Evolutionary conservation across 1,139 yeast genomes (phyloP).

Genomic region (Scheffersomyces parashehatae): DNA sequence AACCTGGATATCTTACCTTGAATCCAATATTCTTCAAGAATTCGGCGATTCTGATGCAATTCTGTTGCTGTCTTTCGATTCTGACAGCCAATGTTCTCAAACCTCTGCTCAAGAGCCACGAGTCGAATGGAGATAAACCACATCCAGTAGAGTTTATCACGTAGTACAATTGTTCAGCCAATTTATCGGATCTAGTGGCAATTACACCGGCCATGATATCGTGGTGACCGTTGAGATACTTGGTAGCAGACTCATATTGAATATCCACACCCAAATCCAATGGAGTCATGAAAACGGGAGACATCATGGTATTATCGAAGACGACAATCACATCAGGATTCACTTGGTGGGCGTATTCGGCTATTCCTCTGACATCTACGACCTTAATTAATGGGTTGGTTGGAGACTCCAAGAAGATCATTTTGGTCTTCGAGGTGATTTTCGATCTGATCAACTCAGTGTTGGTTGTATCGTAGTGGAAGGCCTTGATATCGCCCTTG

Average conservation of each 20-base stretch:
- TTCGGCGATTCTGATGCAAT: slow-evolving; percentile 72
- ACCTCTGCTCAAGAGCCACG: slow-evolving; percentile 85
- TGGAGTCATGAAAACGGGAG: slow-evolving; percentile 84
- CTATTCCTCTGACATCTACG: slow-evolving; percentile 69
- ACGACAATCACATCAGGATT: slow-evolving; percentile 75
- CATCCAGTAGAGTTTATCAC: slow-evolving; percentile 89
- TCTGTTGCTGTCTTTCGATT: slow-evolving; percentile 82
- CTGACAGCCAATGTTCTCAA: slow-evolving; percentile 83
- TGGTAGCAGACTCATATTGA: slow-evolving; percentile 91
- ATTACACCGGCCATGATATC: slow-evolving; percentile 94
- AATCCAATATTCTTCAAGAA: slow-evolving; percentile 63
- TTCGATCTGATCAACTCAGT: slow-evolving; percentile 57
- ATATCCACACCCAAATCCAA: slow-evolving; percentile 84
- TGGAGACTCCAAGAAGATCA: slow-evolving; percentile 85
- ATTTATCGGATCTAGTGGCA: slow-evolving; percentile 61
- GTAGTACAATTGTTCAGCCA: slow-evolving; percentile 71
- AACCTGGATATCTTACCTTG: slow-evolving; percentile 83
- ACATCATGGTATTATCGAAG: slow-evolving; percentile 95
- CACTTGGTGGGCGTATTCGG: slow-evolving; percentile 63
- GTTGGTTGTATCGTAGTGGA: slow-evolving; percentile 82
- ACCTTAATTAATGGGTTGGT: slow-evolving; percentile 91
- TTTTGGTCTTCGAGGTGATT: slow-evolving; percentile 55
- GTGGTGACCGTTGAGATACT: slow-evolving; percentile 90
- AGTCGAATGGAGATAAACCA: slow-evolving; percentile 88
- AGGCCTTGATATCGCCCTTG: slow-evolving; percentile 67